phyloP scores from a whole-genome alignment of 1,139 yeast genomes.

The Debaryomycetaceae sp. region DNA sequence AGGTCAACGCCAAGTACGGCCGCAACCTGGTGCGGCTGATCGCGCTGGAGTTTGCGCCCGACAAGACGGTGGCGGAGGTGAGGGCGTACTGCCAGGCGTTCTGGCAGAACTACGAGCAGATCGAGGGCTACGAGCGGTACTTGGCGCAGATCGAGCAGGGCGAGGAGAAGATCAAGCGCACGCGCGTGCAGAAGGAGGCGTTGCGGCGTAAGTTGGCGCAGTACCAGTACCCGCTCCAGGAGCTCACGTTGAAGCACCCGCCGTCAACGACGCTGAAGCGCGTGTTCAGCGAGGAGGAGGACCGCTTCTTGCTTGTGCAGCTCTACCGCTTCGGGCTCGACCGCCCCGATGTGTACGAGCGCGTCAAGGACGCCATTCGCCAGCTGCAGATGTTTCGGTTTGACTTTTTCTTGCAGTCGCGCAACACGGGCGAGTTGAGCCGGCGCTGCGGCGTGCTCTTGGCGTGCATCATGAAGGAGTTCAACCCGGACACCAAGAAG shows the following conservation, averaged over 20 bases:
- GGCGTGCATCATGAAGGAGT: slow-evolving; percentile 60
- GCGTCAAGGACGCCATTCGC: slow-evolving; percentile 57
- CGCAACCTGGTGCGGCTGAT: slow-evolving; percentile 59
- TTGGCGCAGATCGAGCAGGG: slow-evolving; percentile 69
- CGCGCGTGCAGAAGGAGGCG: slow-evolving; percentile 61
- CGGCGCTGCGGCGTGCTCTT: slow-evolving; percentile 67
- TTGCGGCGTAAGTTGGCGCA: slow-evolving; percentile 59
- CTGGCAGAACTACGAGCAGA: slow-evolving; percentile 60
- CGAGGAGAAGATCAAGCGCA: slow-evolving; percentile 60
- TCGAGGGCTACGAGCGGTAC: slow-evolving; percentile 71
- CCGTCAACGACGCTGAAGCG: slow-evolving; percentile 50
- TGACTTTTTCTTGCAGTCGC: slow-evolving; percentile 68
- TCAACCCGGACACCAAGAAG: slow-evolving; percentile 16
- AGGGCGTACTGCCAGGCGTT: slow-evolving; percentile 61
- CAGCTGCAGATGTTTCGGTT: slow-evolving; percentile 60
- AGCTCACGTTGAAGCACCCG: slow-evolving; percentile 56
- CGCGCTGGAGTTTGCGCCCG: slow-evolving; percentile 54
- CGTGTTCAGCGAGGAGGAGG: slow-evolving; percentile 70
- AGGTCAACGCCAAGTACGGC: slow-evolving; percentile 61
- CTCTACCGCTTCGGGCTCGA: slow-evolving; percentile 65
- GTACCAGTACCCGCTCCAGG: slow-evolving; percentile 62
- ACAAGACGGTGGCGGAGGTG: slow-evolving; percentile 65
- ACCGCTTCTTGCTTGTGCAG: slow-evolving; percentile 62
- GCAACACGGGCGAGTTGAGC: slow-evolving; percentile 59
- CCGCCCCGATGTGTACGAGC: slow-evolving; percentile 59